Percentiles rank a stretch among this genome's conserved stretches.
These are phyloP conservation scores for Lactifluus rugatus DNA, from an alignment of 768 basidiomycete genomes.

Conservation along the genomic window DNA sequence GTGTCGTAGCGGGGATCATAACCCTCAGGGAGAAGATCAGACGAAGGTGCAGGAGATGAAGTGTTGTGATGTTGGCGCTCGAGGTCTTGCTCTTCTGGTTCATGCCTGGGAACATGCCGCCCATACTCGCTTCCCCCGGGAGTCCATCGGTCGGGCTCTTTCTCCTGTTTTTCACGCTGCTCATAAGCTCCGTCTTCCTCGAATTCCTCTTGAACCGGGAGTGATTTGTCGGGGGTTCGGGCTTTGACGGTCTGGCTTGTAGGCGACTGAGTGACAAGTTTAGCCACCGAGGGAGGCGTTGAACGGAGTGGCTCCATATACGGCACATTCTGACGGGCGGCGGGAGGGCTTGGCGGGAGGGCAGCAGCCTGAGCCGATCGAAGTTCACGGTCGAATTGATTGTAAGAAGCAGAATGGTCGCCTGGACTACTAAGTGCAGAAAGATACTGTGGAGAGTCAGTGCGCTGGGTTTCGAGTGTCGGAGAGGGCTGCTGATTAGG, in stretches of 20 bases:
- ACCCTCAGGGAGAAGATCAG: conserved; percentile 19
- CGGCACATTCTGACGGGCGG: conserved; percentile 5
- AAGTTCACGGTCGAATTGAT: conserved; percentile 15
- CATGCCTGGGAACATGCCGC: conserved; percentile 13
- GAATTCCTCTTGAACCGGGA: conserved; percentile 19
- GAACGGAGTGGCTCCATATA: conserved; percentile 14
- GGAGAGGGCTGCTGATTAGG: conserved; percentile 10
- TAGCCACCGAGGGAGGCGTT: conserved; percentile 12
- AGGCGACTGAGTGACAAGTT: conserved; percentile 12
- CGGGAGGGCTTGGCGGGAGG: conserved; percentile 13
- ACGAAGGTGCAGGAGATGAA: conserved; percentile 18
- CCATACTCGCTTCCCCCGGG: conserved; percentile 10
- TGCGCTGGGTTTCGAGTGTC: conserved; percentile 7
- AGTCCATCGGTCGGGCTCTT: conserved; percentile 15
- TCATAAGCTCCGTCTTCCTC: conserved; percentile 15
- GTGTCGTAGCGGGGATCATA: conserved; percentile 15
- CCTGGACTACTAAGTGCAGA: conserved; percentile 12
- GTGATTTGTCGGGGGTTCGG: conserved; percentile 19
- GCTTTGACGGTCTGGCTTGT: conserved; percentile 13
- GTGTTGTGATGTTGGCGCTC: conserved; percentile 8
- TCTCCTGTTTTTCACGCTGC: neutral
- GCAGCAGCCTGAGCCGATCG: conserved; percentile 11
- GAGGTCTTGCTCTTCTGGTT: conserved; percentile 10
- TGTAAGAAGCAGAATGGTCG: conserved; percentile 10
- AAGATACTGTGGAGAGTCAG: conserved; percentile 16